Base-by-base conservation (phyloP, 1,139 yeast genomes). In the Kurtzmaniella quercitrusa region DNA sequence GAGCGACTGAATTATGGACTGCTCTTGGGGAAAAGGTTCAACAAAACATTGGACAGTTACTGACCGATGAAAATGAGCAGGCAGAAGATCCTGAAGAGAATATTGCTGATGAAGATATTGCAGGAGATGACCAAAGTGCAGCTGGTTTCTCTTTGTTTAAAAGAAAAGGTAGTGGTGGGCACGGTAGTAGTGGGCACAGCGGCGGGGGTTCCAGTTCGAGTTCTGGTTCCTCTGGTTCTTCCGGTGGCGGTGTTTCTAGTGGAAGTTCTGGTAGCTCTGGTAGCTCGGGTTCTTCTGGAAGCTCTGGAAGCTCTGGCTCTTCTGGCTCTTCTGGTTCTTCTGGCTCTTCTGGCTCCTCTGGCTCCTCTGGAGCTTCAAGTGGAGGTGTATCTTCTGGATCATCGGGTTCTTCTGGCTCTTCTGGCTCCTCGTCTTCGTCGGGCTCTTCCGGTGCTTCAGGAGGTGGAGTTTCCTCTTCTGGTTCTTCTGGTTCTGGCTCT, bases 391-490 rank as follows among this genome's bases (percentile, higher is more conserved):
- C 41, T 9, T 23, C 34, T 23, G 38, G 41, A 8, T 39, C 41
- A 2, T 39, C 41, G n/a, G 36, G 34, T 11, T 33, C 41, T 14
- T 33, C 41, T 27, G 29, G 34, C 11, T 25, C 40, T 3, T 41
- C 40, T 17, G 45, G 45, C 14, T 43, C 43, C 9, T 40, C 43
- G 9, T 10, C 40, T 15, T 41, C 41, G 10, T 43, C 45, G 10
- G 40, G 43, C 14, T 43, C 45, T 11, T 40, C 45, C 8, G 45
- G 45, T 3, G 37, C 43, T 14, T 40, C 43, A 3, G 40, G 43
- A 5, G 40, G 43, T 17, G 45, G 45, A 8, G 19, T 21, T 3
- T 34, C 41, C 8, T 43, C 45, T 7, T 40, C 43, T 17, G 40
- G 43, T 3, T 25, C 31, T 6, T 34, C 37, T 16, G 34, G 43